A percentile compares a stretch with the other conserved stretches of the same genome.
These are phyloP conservation scores for Teunomyces gatunensis DNA, from an alignment of 805 yeast species.

Conservation along the genomic window DNA sequence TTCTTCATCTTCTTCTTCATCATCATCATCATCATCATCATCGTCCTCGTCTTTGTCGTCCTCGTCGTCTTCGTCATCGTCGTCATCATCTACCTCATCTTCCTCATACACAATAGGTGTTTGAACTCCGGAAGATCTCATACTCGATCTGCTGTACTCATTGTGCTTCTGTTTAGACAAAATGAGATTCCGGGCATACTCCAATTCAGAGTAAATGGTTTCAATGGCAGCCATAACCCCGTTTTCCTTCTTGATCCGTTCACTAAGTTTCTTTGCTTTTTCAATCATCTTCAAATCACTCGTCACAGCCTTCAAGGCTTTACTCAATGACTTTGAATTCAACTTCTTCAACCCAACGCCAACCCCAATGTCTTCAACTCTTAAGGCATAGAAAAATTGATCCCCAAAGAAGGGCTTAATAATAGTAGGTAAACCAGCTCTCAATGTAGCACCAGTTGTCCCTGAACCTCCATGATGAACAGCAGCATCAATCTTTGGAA, in stretches of 20 bases:
- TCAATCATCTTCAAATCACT: conserved; percentile 63
- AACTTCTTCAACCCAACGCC: conserved; percentile 72
- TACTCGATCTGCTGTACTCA: conserved; percentile 20
- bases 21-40: conserved; percentile 1
- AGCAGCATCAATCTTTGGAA: conserved; percentile 85
- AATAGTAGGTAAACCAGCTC: conserved; percentile 85
- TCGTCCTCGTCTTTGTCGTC: conserved; percentile 5
- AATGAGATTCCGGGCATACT: conserved; percentile 65
- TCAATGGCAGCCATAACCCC: conserved; percentile 80
- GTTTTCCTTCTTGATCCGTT: conserved; percentile 63
- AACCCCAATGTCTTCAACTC: conserved; percentile 87
- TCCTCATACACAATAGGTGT: conserved; percentile 25
- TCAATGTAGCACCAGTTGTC: conserved; percentile 86
- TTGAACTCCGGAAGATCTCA: conserved; percentile 20
- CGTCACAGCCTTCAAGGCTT: conserved; percentile 69
- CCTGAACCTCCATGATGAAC: conserved; percentile 98
- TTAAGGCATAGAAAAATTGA: conserved; percentile 84
- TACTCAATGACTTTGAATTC: conserved; percentile 58
- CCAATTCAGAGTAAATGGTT: conserved; percentile 73
- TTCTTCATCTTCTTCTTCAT: neutral
- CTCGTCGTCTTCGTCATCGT: conserved; percentile 10
- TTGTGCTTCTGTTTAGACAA: conserved; percentile 41
- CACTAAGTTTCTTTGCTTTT: conserved; percentile 64
- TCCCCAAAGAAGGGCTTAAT: conserved; percentile 96
- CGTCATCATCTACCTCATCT: conserved; percentile 11